Evolutionary conservation across 805 yeast genomes (phyloP).

Genomic region (Metschnikowia rubicola): DNA sequence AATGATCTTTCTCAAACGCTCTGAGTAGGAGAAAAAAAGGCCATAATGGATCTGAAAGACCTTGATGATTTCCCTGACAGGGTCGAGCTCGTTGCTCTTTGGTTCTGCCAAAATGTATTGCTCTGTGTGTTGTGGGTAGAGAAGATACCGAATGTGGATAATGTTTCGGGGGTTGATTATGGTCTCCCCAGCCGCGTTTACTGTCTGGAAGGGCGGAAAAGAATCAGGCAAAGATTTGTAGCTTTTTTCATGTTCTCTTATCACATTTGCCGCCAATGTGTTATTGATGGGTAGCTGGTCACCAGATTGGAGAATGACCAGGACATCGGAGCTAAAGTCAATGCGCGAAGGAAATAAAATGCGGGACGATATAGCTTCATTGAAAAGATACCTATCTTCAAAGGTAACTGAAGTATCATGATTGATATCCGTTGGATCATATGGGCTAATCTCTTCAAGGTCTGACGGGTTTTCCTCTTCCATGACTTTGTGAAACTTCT

Average conservation of each 20-base stretch:
- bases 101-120: conserved; percentile 47
- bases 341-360: conserved; percentile 11
- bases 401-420: conserved; percentile 29
- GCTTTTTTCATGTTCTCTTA: conserved; percentile 25
- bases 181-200: conserved; percentile 10
- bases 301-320: conserved; percentile 19
- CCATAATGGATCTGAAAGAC: conserved; percentile 40
- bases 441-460: conserved; percentile 34
- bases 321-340: conserved; percentile 12
- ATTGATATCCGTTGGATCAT: conserved; percentile 35
- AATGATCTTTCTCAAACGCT: conserved; percentile 27
- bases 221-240: conserved; percentile 34
- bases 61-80: conserved; percentile 57
- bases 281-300: conserved; percentile 26
- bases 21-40: conserved; percentile 39
- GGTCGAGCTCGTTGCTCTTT: conserved; percentile 56
- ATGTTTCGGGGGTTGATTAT: conserved; percentile 28
- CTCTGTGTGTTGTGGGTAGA: conserved; percentile 44
- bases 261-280: conserved; percentile 28
- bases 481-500: conserved; percentile 15
- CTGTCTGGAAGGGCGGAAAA: conserved; percentile 33
- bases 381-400: conserved; percentile 30
- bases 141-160: conserved; percentile 31
- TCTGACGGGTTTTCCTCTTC: conserved; percentile 23
- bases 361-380: conserved; percentile 24